These are phyloP conservation scores for Euryodendron excelsum DNA, from an alignment of 148 eudicot species.

Conservation along the genomic window DNA sequence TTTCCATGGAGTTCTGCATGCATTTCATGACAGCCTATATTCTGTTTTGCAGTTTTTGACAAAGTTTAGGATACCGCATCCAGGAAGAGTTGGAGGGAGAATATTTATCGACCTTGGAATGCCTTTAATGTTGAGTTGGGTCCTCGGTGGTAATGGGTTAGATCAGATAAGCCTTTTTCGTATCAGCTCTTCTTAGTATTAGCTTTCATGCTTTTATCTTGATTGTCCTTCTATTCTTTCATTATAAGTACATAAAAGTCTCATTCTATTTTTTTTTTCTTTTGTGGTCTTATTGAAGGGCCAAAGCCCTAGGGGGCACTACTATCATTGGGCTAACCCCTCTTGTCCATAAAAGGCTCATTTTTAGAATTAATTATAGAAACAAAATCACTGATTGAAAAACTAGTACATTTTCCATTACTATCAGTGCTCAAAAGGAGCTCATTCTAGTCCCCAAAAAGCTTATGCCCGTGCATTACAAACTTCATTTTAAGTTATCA, in stretches of 20 bases:
- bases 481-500: not conserved
- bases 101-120: constrained; percentile 73
- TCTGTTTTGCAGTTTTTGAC: constrained; percentile 68
- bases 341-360: too few relatives aligned
- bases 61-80: constrained; percentile 88
- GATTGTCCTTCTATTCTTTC: not conserved
- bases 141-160: constrained; percentile 93
- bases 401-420: not conserved
- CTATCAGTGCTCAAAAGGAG: not conserved
- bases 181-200: not conserved
- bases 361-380: not conserved
- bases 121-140: constrained; percentile 96
- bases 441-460: not conserved
- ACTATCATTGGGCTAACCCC: too few relatives aligned
- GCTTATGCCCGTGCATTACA: not conserved
- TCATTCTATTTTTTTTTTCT: too few relatives aligned
- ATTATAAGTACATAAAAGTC: too few relatives aligned
- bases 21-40: constrained; percentile 1
- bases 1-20: not conserved
- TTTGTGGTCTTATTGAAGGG: too few relatives aligned
- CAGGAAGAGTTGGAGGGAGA: constrained; percentile 95
- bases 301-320: too few relatives aligned
- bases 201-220: not conserved
- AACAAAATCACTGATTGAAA: not conserved
- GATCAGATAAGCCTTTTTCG: constrained; percentile 15